These are phyloP conservation scores for Tinospora cordifolia DNA, from an alignment of 164 flowering plant species.

Conservation along the genomic window DNA sequence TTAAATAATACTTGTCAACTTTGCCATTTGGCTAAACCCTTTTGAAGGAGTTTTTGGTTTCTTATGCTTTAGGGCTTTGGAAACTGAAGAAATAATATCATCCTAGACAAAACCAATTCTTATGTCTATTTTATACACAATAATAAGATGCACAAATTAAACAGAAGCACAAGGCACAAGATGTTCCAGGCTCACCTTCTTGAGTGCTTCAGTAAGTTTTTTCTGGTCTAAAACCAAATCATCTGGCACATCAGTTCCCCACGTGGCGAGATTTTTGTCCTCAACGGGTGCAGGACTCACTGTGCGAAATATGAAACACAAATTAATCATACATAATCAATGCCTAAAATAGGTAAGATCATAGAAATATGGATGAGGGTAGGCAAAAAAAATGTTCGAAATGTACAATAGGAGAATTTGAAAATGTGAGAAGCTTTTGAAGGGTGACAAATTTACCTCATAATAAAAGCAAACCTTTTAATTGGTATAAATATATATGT, in stretches of 20 bases:
- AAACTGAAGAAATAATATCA: not conserved
- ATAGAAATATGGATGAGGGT: no score
- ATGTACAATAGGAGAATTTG: no score
- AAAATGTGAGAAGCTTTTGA: no score
- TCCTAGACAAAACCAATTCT: not conserved
- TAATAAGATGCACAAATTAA: not conserved
- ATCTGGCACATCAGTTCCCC: conserved; percentile 88
- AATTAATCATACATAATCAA: not conserved
- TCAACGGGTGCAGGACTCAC: conserved; percentile 43
- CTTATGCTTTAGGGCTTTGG: not conserved
- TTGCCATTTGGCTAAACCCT: no score
- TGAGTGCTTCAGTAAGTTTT: conserved; percentile 54
- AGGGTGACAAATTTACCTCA: no score
- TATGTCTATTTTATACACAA: not conserved
- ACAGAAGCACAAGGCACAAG: not conserved
- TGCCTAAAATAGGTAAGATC: not conserved
- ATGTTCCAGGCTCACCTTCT: conserved; percentile 47
- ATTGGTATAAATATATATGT: no score
- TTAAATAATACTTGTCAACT: not conserved
- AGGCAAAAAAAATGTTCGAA: no score
- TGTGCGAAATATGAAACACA: conserved; percentile 30
- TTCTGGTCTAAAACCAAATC: conserved; percentile 70
- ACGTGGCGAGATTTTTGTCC: conserved; percentile 66
- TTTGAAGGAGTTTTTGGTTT: not conserved
- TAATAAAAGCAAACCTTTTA: no score